phyloP scores from a whole-genome alignment of 1,284 basidiomycete species.

The Crepidotus sp. region DNA sequence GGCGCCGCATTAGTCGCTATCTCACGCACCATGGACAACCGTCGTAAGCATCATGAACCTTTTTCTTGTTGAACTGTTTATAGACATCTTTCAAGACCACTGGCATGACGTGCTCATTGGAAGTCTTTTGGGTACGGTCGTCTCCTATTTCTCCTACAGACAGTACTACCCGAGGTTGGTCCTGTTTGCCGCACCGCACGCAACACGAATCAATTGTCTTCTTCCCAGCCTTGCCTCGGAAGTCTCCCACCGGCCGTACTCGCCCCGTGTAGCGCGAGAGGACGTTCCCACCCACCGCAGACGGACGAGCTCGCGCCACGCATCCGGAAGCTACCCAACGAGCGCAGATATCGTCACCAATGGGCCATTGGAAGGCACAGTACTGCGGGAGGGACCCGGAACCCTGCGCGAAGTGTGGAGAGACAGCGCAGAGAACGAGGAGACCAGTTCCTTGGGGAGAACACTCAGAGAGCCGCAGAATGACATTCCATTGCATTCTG shows the following conservation, averaged over 20 bases:
- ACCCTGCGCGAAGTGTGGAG: slow-evolving; percentile 29
- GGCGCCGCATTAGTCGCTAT: slow-evolving; percentile 84
- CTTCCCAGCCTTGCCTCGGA: slow-evolving; percentile 38
- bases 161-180: slow-evolving; percentile 57
- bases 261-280: slow-evolving; percentile 55
- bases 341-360: slow-evolving; percentile 6
- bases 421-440: slow-evolving; percentile 19
- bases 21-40: slow-evolving; percentile 84
- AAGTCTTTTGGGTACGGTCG: slow-evolving; percentile 60
- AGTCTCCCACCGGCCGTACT: slow-evolving; percentile 64
- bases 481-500: slow-evolving; percentile 12
- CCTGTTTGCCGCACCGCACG: no score
- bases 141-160: slow-evolving; percentile 75
- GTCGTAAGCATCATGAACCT: slow-evolving; percentile 49
- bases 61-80: no score
- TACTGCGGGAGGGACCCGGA: slow-evolving; percentile 28
- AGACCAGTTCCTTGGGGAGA: slow-evolving; percentile 7
- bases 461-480: neutral
- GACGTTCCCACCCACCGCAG: slow-evolving; percentile 36
- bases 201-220: no score
- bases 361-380: slow-evolving; percentile 28
- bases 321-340: slow-evolving; percentile 7
- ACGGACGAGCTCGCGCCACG: slow-evolving; percentile 4
- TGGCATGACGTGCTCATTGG: slow-evolving; percentile 87
- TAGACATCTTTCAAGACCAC: slow-evolving; percentile 64